phyloP scores from a whole-genome alignment of 140 eudicot species.

The Cichorium intybus region DNA sequence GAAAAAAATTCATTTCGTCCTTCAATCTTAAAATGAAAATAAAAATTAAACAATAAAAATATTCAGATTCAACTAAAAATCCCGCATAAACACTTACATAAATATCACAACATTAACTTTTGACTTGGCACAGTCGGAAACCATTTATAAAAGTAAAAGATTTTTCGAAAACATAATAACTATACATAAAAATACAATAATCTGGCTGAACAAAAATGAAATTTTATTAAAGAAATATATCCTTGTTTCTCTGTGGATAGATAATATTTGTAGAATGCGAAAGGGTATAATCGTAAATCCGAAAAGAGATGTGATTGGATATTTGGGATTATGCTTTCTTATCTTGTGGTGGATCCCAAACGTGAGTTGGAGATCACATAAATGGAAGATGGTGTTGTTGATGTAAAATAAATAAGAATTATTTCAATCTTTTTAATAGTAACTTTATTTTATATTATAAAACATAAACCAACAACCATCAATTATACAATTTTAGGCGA shows the following conservation, averaged over 20 bases:
- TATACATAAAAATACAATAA: background rate
- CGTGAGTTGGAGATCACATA: constrained; percentile 21
- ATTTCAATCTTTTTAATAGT: background rate
- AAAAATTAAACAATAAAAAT: no score
- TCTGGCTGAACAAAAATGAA: background rate
- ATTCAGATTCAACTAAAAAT: no score
- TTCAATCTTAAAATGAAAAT: no score
- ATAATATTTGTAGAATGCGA: background rate
- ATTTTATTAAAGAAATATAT: background rate
- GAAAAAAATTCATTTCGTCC: no score
- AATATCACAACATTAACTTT: no score
- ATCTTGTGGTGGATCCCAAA: constrained; percentile 28
- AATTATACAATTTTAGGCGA: background rate
- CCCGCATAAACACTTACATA: no score
- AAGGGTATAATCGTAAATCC: constrained; percentile 11
- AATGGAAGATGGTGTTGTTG: background rate
- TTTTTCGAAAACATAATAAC: no score
- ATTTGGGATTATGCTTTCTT: constrained; percentile 13
- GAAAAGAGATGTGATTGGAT: constrained; percentile 11
- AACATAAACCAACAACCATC: background rate
- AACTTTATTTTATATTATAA: background rate
- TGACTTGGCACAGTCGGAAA: no score
- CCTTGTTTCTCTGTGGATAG: background rate
- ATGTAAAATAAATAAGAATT: background rate
- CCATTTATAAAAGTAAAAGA: no score